Evolutionary conservation across 179 eudicot species (phyloP).

Genomic region (Camellia oleifera): DNA sequence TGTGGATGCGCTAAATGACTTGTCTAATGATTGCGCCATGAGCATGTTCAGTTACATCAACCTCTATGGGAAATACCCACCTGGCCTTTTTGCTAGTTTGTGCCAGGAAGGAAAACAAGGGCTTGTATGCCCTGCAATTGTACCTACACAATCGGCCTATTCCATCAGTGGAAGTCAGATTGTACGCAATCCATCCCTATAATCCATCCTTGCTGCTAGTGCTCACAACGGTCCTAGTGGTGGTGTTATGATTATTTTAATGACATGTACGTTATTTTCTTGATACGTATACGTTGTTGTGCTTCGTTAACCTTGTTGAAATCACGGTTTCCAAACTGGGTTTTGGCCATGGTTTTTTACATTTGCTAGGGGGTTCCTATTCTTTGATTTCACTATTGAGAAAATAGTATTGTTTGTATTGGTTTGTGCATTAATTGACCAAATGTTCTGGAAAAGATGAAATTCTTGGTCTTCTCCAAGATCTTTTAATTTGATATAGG

Average conservation of each 20-base stretch:
- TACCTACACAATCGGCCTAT: constrained; percentile 19
- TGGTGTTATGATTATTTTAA: constrained; percentile 15
- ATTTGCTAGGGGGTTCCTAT: neutral
- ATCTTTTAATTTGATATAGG: too few relatives aligned
- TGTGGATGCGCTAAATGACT: constrained; percentile 43
- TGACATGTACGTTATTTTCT: neutral
- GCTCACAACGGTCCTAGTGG: constrained; percentile 6
- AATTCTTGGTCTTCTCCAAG: neutral
- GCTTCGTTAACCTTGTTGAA: neutral
- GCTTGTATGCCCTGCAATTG: constrained; percentile 41
- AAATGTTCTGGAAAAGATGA: neutral
- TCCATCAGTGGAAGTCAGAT: constrained; percentile 3
- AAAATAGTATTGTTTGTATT: neutral
- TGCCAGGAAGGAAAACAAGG: constrained; percentile 54
- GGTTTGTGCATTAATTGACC: neutral
- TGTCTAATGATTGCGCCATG: constrained; percentile 52
- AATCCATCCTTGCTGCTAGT: neutral
- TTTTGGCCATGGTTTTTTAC: neutral
- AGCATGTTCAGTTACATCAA: constrained; percentile 81
- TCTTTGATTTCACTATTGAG: neutral
- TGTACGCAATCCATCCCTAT: neutral
- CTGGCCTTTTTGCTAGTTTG: constrained; percentile 62
- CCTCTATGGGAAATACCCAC: constrained; percentile 67
- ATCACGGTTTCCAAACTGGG: neutral
- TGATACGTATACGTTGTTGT: too few relatives aligned